Percentiles rank a stretch among this genome's conserved stretches.
phyloP scores from a whole-genome alignment of 768 basidiomycete genomes.

The Crepidotus variabilis region DNA sequence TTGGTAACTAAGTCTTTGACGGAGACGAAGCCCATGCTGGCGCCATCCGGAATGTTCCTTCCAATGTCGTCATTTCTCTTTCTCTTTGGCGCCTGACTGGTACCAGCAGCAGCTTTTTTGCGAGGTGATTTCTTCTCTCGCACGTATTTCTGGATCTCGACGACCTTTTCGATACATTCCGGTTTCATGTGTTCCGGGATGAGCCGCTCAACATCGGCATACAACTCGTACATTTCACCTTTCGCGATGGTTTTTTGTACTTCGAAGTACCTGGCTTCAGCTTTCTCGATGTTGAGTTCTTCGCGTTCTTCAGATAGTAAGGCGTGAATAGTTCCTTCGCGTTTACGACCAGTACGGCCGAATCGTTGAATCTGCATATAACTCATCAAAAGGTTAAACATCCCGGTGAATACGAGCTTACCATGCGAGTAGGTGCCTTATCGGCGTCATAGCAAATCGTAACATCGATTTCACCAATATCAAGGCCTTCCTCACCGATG shows the following conservation, averaged over 20 bases:
- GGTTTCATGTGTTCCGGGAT: slow-evolving; percentile 78
- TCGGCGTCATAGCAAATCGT: slow-evolving; percentile 97
- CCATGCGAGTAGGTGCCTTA: slow-evolving; percentile 96
- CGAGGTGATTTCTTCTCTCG: slow-evolving; percentile 40
- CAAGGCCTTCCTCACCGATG: slow-evolving; percentile 96
- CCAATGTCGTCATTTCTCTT: slow-evolving; percentile 65
- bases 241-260: slow-evolving; percentile 86
- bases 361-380: slow-evolving; percentile 81
- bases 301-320: slow-evolving; percentile 89
- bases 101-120: slow-evolving; percentile 22
- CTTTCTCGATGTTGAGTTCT: slow-evolving; percentile 86
- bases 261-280: slow-evolving; percentile 79
- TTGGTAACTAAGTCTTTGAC: slow-evolving; percentile 60
- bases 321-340: slow-evolving; percentile 85
- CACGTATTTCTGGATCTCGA: slow-evolving; percentile 77
- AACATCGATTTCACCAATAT: slow-evolving; percentile 96
- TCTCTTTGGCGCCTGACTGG: slow-evolving; percentile 44
- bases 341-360: slow-evolving; percentile 92
- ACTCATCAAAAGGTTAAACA: slow-evolving; percentile 5
- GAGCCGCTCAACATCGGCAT: slow-evolving; percentile 86
- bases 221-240: slow-evolving; percentile 86
- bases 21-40: slow-evolving; percentile 66
- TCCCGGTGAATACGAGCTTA: slow-evolving; percentile 30
- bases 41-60: slow-evolving; percentile 74
- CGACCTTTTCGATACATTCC: slow-evolving; percentile 70